Conservation (phyloP, 2,329 filamentous ascomycete genomes). For the Fusarium euwallaceae region DNA sequence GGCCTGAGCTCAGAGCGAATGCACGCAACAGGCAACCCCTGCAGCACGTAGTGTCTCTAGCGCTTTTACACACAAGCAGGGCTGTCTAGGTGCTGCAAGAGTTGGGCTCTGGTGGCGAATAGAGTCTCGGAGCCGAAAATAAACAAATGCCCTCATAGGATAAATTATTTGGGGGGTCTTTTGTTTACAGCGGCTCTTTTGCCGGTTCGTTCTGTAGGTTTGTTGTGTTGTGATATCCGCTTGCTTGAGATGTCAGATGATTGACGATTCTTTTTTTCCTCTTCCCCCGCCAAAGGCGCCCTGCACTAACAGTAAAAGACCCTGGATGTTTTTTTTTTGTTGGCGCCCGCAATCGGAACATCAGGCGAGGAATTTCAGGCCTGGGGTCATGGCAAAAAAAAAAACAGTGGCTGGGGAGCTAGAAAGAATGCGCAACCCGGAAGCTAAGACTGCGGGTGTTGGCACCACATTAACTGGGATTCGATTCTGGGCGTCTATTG, state of each 20-base stretch:
- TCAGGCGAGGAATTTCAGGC: not conserved
- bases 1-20: not conserved
- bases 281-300: not conserved
- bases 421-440: not conserved
- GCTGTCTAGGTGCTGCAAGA: not conserved
- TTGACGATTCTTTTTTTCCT: not conserved
- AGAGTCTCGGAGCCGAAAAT: not conserved
- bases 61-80: not conserved
- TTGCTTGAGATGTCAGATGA: not conserved
- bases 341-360: not conserved
- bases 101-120: not conserved
- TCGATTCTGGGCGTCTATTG: not conserved
- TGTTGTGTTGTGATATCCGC: not conserved
- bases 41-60: conserved; percentile 10
- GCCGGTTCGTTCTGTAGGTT: not conserved
- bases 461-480: not conserved
- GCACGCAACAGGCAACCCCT: conserved; percentile 22
- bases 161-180: not conserved
- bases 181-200: not conserved
- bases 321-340: not conserved
- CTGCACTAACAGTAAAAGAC: not conserved
- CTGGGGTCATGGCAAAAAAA: not conserved
- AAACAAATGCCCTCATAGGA: conserved; percentile 1
- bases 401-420: not conserved
- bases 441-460: conserved; percentile 3